Conservation (phyloP, 2,329 filamentous ascomycete genomes). For the Diaporthe sp. region DNA sequence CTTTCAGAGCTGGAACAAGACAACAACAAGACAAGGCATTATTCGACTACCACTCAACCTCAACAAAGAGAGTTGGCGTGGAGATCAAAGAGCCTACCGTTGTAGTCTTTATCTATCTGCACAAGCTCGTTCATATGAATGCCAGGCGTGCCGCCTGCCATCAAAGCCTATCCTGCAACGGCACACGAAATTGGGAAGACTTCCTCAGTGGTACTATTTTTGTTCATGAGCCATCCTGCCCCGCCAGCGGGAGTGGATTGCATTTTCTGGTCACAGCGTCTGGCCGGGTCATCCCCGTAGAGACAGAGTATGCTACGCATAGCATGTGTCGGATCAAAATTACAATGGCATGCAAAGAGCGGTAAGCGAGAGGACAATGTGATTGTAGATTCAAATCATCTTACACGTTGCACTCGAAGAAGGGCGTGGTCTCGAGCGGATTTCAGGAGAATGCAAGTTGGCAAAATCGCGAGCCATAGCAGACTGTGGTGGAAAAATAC, state of each 20-base stretch:
- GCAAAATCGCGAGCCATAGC: neutral
- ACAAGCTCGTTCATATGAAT: neutral
- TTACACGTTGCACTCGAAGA: neutral
- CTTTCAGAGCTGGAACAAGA: neutral
- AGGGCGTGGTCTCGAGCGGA: neutral
- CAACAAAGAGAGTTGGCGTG: neutral
- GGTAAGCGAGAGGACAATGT: neutral
- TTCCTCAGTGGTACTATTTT: neutral
- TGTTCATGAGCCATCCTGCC: neutral
- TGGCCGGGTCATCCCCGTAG: neutral
- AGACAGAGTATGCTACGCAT: neutral
- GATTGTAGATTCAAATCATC: neutral
- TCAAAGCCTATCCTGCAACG: neutral
- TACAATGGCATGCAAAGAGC: neutral
- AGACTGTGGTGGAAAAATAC: neutral
- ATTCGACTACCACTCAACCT: neutral
- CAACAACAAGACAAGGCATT: neutral
- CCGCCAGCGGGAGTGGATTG: neutral
- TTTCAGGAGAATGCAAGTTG: neutral
- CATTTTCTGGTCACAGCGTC: neutral
- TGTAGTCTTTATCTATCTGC: slow-evolving; percentile 1
- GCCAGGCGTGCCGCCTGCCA: neutral
- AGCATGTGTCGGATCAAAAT: slow-evolving; percentile 4
- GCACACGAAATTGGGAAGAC: neutral
- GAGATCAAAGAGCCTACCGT: neutral